phyloP scores from a whole-genome alignment of 2,329 filamentous ascomycete genomes.

The Arthrobotrys conoides region DNA sequence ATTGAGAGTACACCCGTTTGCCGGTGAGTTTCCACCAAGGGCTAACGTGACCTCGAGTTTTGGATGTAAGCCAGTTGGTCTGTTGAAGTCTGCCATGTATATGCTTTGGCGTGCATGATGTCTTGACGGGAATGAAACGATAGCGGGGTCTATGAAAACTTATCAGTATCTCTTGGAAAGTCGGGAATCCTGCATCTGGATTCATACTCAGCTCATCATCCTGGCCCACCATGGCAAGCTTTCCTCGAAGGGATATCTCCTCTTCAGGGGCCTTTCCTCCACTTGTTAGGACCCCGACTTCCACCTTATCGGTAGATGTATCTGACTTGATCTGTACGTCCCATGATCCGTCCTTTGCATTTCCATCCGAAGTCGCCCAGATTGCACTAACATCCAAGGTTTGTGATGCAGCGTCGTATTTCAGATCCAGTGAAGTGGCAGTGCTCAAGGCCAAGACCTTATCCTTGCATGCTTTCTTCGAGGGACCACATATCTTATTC shows the following conservation, averaged over 20 bases:
- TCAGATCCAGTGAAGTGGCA: slow-evolving; percentile 62
- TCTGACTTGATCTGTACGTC: slow-evolving; percentile 32
- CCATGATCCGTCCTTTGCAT: slow-evolving; percentile 48
- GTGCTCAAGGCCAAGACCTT: slow-evolving; percentile 44
- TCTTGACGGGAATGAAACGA: slow-evolving; percentile 63
- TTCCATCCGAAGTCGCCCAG: slow-evolving; percentile 56
- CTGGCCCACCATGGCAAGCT: slow-evolving; percentile 61
- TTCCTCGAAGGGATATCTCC: slow-evolving; percentile 61
- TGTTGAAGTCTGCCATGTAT: slow-evolving; percentile 61
- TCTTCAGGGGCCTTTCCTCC: slow-evolving; percentile 59
- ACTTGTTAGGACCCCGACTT: slow-evolving; percentile 62
- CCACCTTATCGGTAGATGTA: slow-evolving; percentile 38
- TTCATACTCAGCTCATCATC: slow-evolving; percentile 60
- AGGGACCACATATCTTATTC: slow-evolving; percentile 37
- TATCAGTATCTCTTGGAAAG: slow-evolving; percentile 12
- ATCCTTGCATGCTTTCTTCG: slow-evolving; percentile 44
- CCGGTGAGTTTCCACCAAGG: slow-evolving; percentile 34
- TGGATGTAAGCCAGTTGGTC: slow-evolving; percentile 63
- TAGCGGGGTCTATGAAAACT: slow-evolving; percentile 50
- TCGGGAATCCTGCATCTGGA: background rate
- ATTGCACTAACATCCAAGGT: slow-evolving; percentile 59
- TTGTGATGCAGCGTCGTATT: slow-evolving; percentile 62
- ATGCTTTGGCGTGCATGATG: slow-evolving; percentile 59
- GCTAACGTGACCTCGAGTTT: slow-evolving; percentile 62
- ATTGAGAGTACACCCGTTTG: slow-evolving; percentile 62